Conservation (phyloP, 257 asterid genomes). For the Gentiana straminea region DNA sequence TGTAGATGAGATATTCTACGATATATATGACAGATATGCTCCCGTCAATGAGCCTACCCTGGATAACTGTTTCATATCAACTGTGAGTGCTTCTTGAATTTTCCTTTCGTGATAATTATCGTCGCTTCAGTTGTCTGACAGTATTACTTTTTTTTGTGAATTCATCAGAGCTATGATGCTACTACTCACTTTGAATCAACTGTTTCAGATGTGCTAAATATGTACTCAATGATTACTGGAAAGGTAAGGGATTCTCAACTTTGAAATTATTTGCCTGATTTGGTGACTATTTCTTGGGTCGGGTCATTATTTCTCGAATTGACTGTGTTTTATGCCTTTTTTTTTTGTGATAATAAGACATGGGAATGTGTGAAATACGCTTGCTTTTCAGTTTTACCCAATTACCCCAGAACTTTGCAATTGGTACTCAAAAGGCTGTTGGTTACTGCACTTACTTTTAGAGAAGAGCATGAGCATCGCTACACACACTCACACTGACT, state of each 20-base stretch:
- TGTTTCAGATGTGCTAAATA: slow-evolving; percentile 33
- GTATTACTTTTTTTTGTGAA: background rate
- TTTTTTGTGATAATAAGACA: no score
- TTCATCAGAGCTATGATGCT: slow-evolving; percentile 42
- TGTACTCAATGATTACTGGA: slow-evolving; percentile 41
- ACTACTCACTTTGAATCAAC: slow-evolving; percentile 46
- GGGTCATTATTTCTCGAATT: no score
- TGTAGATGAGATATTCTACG: slow-evolving; percentile 85
- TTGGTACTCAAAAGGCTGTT: no score
- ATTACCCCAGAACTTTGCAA: no score
- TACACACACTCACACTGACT: no score
- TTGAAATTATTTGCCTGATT: background rate
- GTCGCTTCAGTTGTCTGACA: background rate
- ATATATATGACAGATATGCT: slow-evolving; percentile 73
- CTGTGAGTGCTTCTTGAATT: slow-evolving; percentile 39
- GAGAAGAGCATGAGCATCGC: no score
- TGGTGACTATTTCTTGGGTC: no score
- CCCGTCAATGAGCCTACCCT: slow-evolving; percentile 71
- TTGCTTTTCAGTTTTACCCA: no score
- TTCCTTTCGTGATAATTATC: background rate
- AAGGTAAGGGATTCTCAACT: slow-evolving; percentile 20
- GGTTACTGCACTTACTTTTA: no score
- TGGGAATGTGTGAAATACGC: no score
- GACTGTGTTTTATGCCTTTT: background rate
- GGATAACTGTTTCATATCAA: slow-evolving; percentile 84